Evolutionary conservation across 441 rosid genomes (phyloP).

Genomic region (Theobroma grandiflorum): DNA sequence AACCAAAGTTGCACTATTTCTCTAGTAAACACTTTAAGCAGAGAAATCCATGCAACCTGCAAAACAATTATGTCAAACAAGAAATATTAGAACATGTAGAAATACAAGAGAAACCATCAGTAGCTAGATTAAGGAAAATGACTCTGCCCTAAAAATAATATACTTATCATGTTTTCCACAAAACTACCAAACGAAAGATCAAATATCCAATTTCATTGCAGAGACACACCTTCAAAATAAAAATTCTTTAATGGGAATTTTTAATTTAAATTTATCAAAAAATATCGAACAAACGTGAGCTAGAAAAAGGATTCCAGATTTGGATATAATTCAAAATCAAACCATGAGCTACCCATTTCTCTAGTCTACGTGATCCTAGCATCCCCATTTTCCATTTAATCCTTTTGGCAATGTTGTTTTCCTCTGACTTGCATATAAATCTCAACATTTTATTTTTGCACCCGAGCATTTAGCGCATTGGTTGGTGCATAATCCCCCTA

Average conservation of each 20-base stretch:
- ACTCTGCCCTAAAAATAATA: neutral
- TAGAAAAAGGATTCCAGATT: neutral
- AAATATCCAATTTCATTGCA: neutral
- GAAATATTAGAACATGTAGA: conserved; percentile 5
- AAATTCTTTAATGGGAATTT: neutral
- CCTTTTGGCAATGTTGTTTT: neutral
- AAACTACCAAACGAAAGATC: neutral
- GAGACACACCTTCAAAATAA: neutral
- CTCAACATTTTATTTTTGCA: neutral
- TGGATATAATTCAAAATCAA: no score
- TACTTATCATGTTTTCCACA: neutral
- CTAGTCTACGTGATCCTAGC: neutral
- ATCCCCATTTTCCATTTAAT: neutral
- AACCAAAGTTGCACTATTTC: conserved; percentile 42
- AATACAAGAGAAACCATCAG: neutral
- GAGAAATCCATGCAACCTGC: conserved; percentile 55
- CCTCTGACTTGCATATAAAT: conserved; percentile 9
- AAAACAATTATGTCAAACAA: conserved; percentile 24
- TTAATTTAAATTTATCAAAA: neutral
- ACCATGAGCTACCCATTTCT: neutral
- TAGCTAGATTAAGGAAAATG: conserved; percentile 4
- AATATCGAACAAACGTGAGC: neutral
- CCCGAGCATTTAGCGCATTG: no score
- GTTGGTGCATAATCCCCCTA: no score
- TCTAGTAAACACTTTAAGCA: conserved; percentile 26